Evolutionary conservation across 805 yeast genomes (phyloP).

Genomic region (Candida vartiovaarae): DNA sequence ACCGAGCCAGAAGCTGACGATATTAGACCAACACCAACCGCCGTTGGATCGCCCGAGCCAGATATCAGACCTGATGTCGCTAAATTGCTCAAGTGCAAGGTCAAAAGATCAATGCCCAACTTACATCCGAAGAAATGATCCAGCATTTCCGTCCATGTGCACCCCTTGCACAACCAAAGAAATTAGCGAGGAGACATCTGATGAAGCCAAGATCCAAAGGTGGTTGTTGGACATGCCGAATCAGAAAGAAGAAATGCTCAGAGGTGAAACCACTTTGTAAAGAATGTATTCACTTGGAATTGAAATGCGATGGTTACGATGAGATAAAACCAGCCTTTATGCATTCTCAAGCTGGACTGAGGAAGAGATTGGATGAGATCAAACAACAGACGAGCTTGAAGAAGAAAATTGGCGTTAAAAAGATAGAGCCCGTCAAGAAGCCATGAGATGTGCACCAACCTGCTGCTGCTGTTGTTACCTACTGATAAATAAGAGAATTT

Average conservation of each 20-base stretch:
- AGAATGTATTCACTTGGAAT: conserved; percentile 49
- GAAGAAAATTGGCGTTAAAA: conserved; percentile 31
- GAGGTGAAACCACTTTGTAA: conserved; percentile 55
- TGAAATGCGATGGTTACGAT: conserved; percentile 53
- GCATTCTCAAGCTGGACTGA: conserved; percentile 33
- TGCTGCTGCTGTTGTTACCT: background rate
- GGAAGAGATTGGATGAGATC: conserved; percentile 42
- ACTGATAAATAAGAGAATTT: background rate
- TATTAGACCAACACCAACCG: too few species aligned
- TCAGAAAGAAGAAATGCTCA: conserved; percentile 67
- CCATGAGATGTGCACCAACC: background rate
- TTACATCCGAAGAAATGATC: background rate
- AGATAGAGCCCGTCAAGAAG: background rate
- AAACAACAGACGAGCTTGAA: conserved; percentile 38
- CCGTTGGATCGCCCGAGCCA: too few species aligned
- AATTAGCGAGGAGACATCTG: too few species aligned
- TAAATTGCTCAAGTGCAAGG: too few species aligned
- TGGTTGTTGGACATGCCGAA: conserved; percentile 78
- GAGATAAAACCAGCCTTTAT: conserved; percentile 48
- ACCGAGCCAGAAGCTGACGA: too few species aligned
- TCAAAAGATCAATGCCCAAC: too few species aligned
- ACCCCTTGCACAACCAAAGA: background rate
- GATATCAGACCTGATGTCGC: too few species aligned
- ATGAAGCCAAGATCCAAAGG: conserved; percentile 37
- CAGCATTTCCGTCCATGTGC: background rate